Percentiles rank a stretch among this genome's conserved stretches.
Conservation (phyloP, 768 basidiomycete species). For the Cystobasidium ongulense region DNA sequence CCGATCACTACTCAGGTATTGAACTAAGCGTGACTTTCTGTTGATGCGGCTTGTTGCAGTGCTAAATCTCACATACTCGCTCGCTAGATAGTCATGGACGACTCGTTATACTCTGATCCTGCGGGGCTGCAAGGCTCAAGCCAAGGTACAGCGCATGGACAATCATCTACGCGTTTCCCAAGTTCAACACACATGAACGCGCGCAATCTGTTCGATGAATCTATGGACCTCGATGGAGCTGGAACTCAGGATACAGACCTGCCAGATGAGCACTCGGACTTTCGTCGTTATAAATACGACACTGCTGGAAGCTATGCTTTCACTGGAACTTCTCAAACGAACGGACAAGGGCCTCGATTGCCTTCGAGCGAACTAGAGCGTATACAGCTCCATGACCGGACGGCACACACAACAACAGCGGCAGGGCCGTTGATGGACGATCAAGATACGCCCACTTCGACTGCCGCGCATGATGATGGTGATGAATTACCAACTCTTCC, state of each 20-base stretch:
- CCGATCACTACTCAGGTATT: neutral
- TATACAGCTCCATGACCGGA: neutral
- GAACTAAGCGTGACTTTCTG: neutral
- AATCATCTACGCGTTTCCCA: neutral
- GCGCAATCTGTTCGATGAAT: conserved; percentile 2
- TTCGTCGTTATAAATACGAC: neutral
- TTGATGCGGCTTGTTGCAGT: too few relatives aligned
- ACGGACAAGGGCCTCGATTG: neutral
- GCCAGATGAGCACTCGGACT: neutral
- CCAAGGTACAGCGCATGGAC: neutral
- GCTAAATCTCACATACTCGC: too few relatives aligned
- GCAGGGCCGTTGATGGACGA: neutral
- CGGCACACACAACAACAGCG: neutral
- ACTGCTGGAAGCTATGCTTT: neutral
- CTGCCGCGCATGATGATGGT: neutral
- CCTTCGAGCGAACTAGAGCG: neutral
- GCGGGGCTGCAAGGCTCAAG: neutral
- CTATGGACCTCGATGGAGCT: conserved; percentile 4
- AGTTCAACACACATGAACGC: neutral
- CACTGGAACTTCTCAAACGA: neutral
- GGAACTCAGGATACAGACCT: neutral
- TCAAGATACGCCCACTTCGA: neutral
- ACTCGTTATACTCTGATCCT: neutral
- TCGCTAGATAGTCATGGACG: neutral
- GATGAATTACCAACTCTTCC: neutral